Percentiles rank a stretch among this genome's conserved stretches.
phyloP scores from a whole-genome alignment of 169 alveolate genomes.

The Plasmodium berghei region DNA sequence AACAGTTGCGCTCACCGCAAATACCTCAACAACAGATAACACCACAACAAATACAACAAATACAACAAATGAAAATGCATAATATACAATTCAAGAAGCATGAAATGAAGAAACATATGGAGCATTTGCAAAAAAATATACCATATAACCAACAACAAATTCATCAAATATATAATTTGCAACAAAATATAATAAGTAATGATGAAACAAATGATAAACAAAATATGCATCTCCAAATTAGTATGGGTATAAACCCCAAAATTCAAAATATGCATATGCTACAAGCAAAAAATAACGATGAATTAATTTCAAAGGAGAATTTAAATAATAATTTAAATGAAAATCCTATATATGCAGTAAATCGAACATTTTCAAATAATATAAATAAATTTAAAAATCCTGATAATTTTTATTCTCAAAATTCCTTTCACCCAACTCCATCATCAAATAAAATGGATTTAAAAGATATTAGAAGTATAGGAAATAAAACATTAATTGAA shows the following conservation, averaged over 20 bases:
- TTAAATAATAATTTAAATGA: constrained; percentile 25
- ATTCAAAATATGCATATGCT: constrained; percentile 27
- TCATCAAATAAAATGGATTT: constrained; percentile 29
- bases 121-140: constrained; percentile 48
- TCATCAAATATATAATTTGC: constrained; percentile 45
- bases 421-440: constrained; percentile 32
- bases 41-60: constrained; percentile 11
- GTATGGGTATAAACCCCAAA: constrained; percentile 21
- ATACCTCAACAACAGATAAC: constrained; percentile 4
- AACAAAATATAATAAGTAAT: constrained; percentile 39
- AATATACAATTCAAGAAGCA: constrained; percentile 28
- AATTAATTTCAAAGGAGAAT: constrained; percentile 26
- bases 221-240: constrained; percentile 27
- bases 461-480: constrained; percentile 37
- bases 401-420: constrained; percentile 20
- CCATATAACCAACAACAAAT: constrained; percentile 29
- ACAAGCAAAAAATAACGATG: constrained; percentile 32
- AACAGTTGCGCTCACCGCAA: constrained; percentile 17
- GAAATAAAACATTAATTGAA: constrained; percentile 34
- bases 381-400: constrained; percentile 27
- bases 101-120: constrained; percentile 68
- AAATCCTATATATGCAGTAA: constrained; percentile 31
- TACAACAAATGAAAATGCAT: constrained; percentile 23
- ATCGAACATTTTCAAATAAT: constrained; percentile 37
- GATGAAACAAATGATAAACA: constrained; percentile 41